Evolutionary conservation across 2,329 filamentous ascomycete species (phyloP), one percentile per base, ranked within the genome.

Genomic region (Epichloe uncinata): DNA sequence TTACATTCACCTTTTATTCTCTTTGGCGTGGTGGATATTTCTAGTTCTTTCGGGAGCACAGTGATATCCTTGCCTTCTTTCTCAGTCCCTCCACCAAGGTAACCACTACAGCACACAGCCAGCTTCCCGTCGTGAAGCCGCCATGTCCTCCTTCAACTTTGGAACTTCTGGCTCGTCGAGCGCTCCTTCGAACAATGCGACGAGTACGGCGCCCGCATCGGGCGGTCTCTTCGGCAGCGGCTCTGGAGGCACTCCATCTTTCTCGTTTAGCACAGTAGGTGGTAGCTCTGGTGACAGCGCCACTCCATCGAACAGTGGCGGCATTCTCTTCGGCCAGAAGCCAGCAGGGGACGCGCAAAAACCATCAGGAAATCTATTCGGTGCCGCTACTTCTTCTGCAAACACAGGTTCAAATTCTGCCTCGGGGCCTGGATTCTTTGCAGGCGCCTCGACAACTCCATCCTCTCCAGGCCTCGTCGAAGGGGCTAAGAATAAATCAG

Each of bases 141-240:
- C 50, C 52, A 72, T 71, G 68, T 60, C 66, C 38, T 71, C 66
- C 37, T 71, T 72, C 62, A 65, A 35, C 51, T 71, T 72, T 57
- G 61, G 63, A 53, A 56, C 60, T 50, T 53, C 58, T 52, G 55
- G 58, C 63, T 61, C 64, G 36, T 66, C 65, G 53, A 54, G 60
- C 56, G 64, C 61, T 46, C 54, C 63, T 16, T 54, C 59, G 47
- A 59, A 58, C 53, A 66, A 59, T 50, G 53, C 63, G 7, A 63
- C 62, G 9, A 63, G 60, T 20, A 61, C 67, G 58, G 67, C 69
- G 50, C 68, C 67, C 18, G 66, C 72, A 45, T 57, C 66, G 5
- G 66, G 66, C 13, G 58, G 62, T 18, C 56, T 74, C 8, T 75
- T 76, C 57, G 70, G 70, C 42, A 54, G 54, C 50, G 59, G 56